A percentile compares a stretch with the other conserved stretches of the same genome.
Conservation (phyloP, 2,329 filamentous ascomycete genomes). For the Pseudogymnoascus sp. region DNA sequence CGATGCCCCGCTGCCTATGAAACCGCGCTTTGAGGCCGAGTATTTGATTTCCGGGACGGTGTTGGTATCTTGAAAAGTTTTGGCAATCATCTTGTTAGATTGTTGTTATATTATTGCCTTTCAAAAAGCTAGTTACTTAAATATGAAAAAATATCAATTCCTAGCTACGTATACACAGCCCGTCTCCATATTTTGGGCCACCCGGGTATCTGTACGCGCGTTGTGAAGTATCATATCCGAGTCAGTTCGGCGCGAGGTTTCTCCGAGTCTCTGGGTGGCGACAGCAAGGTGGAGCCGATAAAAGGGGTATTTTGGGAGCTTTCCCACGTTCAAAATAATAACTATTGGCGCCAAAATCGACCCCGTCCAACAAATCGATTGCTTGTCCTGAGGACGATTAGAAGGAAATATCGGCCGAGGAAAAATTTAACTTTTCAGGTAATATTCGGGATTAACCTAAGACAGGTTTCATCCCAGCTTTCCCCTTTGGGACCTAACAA, state of each 20-base stretch:
- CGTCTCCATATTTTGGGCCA: neutral
- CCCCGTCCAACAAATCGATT: neutral
- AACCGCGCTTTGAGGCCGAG: slow-evolving; percentile 8
- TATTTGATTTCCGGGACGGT: slow-evolving; percentile 6
- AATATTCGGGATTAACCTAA: neutral
- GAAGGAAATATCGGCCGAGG: too few relatives aligned
- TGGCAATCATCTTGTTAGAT: neutral
- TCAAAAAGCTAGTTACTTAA: neutral
- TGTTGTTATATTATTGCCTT: neutral
- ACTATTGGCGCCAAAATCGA: neutral
- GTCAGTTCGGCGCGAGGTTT: neutral
- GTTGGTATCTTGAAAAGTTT: neutral
- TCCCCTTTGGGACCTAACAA: neutral
- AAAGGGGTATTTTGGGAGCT: neutral
- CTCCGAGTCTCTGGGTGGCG: neutral
- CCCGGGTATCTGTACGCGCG: neutral
- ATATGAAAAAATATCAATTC: neutral
- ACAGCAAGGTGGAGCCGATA: neutral
- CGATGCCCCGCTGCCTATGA: slow-evolving; percentile 13
- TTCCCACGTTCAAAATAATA: neutral
- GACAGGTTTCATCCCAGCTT: neutral
- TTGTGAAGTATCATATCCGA: neutral
- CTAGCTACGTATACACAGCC: neutral
- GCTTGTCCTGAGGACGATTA: neutral
- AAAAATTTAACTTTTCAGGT: neutral